These are phyloP conservation scores for Ceratobasidium sp. DNA, from an alignment of 1,284 basidiomycete genomes.

Conservation along the genomic window DNA sequence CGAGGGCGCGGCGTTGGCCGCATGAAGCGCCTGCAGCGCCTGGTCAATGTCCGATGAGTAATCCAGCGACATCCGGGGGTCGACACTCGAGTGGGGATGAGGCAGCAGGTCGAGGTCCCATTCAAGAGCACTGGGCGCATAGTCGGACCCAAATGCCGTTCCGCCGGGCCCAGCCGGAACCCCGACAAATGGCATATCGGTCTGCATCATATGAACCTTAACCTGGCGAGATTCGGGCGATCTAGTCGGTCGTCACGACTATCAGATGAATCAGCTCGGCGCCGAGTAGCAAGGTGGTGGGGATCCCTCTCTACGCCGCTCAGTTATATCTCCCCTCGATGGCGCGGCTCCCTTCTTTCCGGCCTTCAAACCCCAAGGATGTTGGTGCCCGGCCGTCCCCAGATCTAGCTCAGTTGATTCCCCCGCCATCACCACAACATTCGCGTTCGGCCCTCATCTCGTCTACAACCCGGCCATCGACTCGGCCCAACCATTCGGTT, in stretches of 20 bases:
- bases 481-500: background rate
- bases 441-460: background rate
- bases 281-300: background rate
- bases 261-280: background rate
- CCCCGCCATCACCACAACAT: background rate
- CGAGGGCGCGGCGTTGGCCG: slow-evolving; percentile 44
- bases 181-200: slow-evolving; percentile 35
- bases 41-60: slow-evolving; percentile 51
- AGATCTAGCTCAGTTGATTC: slow-evolving; percentile 5
- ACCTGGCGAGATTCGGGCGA: background rate
- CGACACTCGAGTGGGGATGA: slow-evolving; percentile 50
- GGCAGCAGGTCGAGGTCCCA: slow-evolving; percentile 55
- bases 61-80: slow-evolving; percentile 54
- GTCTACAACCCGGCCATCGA: background rate
- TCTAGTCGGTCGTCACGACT: background rate
- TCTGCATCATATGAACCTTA: slow-evolving; percentile 19
- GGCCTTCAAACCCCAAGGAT: background rate
- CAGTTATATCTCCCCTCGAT: background rate
- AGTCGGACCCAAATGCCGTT: slow-evolving; percentile 37
- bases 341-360: background rate
- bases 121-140: slow-evolving; percentile 31
- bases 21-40: slow-evolving; percentile 43
- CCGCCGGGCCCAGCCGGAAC: slow-evolving; percentile 34
- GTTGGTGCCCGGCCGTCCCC: background rate
- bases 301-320: background rate